Percentiles rank a stretch among this genome's conserved stretches.
Evolutionary conservation across 2,329 filamentous ascomycete species (phyloP).

Genomic region (Alternaria ethzedia): DNA sequence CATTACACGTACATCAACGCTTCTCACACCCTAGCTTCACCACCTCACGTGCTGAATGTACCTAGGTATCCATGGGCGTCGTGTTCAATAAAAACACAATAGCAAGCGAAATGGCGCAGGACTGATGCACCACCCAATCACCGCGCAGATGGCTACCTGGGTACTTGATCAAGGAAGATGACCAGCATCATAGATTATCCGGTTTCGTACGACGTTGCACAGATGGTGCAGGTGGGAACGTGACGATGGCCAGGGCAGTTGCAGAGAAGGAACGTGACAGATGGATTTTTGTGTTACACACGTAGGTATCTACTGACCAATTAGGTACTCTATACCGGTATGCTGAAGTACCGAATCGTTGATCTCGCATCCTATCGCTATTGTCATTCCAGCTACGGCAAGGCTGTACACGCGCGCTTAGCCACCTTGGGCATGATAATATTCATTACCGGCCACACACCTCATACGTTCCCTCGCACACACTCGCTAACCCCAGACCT

Average conservation of each 20-base stretch:
- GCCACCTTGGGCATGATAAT: too few species aligned
- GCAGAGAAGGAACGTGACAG: background rate
- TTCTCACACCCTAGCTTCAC: background rate
- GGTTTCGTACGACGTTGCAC: background rate
- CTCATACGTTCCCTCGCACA: background rate
- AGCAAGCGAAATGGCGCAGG: background rate
- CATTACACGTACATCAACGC: background rate
- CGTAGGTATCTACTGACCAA: background rate
- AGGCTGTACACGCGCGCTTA: background rate
- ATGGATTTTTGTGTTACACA: background rate
- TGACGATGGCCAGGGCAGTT: background rate
- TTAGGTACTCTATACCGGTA: accelerated
- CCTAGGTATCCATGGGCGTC: too few species aligned
- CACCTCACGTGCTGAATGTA: background rate
- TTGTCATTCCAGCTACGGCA: background rate
- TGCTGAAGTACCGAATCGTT: background rate
- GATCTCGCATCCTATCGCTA: background rate
- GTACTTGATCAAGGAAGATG: background rate
- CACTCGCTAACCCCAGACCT: background rate
- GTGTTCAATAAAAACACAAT: background rate
- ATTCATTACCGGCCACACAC: background rate
- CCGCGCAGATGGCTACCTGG: background rate
- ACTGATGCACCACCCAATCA: background rate
- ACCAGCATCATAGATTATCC: background rate
- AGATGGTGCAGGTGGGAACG: background rate